Percentiles rank a stretch among this genome's conserved stretches.
Conservation (phyloP, 2,329 filamentous ascomycete genomes). For the Paramyrothecium roridum region DNA sequence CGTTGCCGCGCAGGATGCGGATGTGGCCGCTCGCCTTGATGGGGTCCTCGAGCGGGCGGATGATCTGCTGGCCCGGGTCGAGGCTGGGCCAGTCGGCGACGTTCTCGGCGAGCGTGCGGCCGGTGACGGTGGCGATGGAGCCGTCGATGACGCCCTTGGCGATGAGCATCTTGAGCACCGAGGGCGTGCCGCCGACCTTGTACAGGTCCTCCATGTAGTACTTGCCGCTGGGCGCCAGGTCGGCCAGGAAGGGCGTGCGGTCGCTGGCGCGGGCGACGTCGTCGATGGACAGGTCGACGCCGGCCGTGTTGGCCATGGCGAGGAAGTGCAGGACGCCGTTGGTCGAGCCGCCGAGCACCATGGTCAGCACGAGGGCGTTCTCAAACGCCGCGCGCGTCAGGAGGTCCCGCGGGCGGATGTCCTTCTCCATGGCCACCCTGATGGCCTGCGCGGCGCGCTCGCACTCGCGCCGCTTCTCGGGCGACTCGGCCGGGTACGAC, state of each 20-base stretch:
- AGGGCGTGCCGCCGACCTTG: slow-evolving; percentile 79
- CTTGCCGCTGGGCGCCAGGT: slow-evolving; percentile 78
- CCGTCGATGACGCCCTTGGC: slow-evolving; percentile 75
- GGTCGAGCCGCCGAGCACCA: slow-evolving; percentile 86
- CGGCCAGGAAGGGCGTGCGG: slow-evolving; percentile 81
- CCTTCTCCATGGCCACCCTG: slow-evolving; percentile 72
- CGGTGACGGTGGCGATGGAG: slow-evolving; percentile 75
- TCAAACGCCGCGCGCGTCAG: slow-evolving; percentile 79
- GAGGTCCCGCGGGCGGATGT: slow-evolving; percentile 78
- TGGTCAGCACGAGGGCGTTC: slow-evolving; percentile 86
- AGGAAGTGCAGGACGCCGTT: slow-evolving; percentile 88
- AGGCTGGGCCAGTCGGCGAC: slow-evolving; percentile 73
- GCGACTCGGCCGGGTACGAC: slow-evolving; percentile 75
- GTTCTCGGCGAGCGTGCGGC: slow-evolving; percentile 80
- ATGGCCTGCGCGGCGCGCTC: slow-evolving; percentile 77
- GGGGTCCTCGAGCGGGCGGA: slow-evolving; percentile 70
- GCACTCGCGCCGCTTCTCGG: slow-evolving; percentile 84
- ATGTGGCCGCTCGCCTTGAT: slow-evolving; percentile 87
- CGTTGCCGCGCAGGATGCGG: slow-evolving; percentile 81
- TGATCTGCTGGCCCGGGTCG: slow-evolving; percentile 76
- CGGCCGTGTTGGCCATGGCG: slow-evolving; percentile 84
- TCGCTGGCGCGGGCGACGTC: slow-evolving; percentile 80
- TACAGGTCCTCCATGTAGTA: slow-evolving; percentile 89
- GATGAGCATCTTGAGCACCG: slow-evolving; percentile 81
- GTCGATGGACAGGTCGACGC: slow-evolving; percentile 72